Percentiles rank a stretch among this genome's conserved stretches.
phyloP scores from a whole-genome alignment of 176 grass and related monocot species.

The Triticum turgidum region DNA sequence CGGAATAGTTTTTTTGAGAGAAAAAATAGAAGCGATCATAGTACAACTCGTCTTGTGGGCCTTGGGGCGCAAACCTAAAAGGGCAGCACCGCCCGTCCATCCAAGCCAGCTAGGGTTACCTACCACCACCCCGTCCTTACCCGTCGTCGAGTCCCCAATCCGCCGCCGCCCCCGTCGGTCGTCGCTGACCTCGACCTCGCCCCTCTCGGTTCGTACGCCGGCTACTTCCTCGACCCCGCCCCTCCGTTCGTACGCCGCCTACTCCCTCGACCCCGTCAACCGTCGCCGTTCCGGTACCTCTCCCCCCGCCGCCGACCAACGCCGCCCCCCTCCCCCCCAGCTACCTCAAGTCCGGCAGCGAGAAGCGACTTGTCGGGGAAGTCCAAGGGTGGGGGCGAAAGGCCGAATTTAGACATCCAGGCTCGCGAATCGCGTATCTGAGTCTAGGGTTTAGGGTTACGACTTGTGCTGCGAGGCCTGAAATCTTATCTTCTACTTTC shows the following conservation, averaged over 20 bases:
- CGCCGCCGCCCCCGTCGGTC: neutral
- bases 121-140: neutral
- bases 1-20: too few species aligned
- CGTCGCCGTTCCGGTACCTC: neutral
- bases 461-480: neutral
- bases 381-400: neutral
- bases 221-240: neutral
- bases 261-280: neutral
- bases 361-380: neutral
- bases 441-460: neutral
- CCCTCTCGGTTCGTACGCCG: too few species aligned
- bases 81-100: too few species aligned
- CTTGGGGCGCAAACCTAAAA: too few species aligned
- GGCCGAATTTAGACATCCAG: neutral
- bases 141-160: neutral
- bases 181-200: too few species aligned
- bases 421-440: neutral
- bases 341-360: neutral
- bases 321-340: too few species aligned
- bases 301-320: too few species aligned
- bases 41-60: too few species aligned
- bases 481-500: neutral
- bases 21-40: too few species aligned
- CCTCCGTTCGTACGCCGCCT: too few species aligned
- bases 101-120: too few species aligned